phyloP scores from a whole-genome alignment of 2,329 filamentous ascomycete genomes.

The Lojkania enalia region DNA sequence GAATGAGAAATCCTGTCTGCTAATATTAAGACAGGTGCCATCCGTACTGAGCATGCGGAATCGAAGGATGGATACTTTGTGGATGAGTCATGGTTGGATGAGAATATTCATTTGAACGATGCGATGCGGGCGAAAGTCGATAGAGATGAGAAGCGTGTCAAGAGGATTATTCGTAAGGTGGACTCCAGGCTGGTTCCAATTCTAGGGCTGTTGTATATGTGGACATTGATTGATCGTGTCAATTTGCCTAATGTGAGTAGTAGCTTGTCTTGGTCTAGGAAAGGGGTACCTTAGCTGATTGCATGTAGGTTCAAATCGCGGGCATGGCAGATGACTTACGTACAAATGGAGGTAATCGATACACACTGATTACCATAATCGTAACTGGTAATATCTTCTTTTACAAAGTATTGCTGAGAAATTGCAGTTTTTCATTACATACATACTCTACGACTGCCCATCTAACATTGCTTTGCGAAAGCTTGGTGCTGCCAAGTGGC shows the following conservation, averaged over 20 bases:
- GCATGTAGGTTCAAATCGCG: slow-evolving; percentile 2
- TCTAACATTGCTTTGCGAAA: slow-evolving; percentile 21
- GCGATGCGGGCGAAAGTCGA: slow-evolving; percentile 13
- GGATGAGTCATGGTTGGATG: slow-evolving; percentile 15
- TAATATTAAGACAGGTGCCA: background rate
- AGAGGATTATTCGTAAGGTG: slow-evolving; percentile 15
- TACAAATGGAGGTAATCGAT: slow-evolving; percentile 15
- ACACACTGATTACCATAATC: slow-evolving; percentile 17
- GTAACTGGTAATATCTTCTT: too few relatives aligned
- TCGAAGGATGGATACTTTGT: slow-evolving; percentile 7
- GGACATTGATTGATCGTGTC: slow-evolving; percentile 18
- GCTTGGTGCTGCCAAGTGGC: slow-evolving; percentile 4
- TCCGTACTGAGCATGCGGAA: slow-evolving; percentile 6
- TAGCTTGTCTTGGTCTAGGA: too few relatives aligned
- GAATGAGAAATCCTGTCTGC: background rate
- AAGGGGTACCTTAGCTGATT: too few relatives aligned
- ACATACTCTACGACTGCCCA: slow-evolving; percentile 15
- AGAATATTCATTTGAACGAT: slow-evolving; percentile 14
- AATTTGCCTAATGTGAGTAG: slow-evolving; percentile 12
- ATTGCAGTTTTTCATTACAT: slow-evolving; percentile 15
- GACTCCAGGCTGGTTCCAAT: slow-evolving; percentile 17
- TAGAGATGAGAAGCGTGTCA: slow-evolving; percentile 15
- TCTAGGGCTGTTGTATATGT: slow-evolving; percentile 16
- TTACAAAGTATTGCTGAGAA: too few relatives aligned
- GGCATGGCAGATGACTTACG: slow-evolving; percentile 14